Evolutionary conservation across 768 basidiomycete genomes (phyloP).

Genomic region (Calvatia gigantea): DNA sequence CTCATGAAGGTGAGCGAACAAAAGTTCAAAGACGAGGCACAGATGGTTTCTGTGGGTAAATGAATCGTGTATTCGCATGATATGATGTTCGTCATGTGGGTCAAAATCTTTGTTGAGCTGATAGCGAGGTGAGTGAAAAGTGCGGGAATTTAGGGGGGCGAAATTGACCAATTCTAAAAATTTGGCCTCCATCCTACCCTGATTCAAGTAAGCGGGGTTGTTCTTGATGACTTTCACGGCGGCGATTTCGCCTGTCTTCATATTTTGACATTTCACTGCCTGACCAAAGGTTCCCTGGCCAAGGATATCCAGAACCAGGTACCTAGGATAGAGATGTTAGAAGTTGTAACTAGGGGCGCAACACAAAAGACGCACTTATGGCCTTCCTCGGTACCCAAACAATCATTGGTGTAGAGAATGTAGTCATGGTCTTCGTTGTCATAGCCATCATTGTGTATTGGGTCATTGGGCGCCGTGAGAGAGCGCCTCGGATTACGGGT

Average conservation of each 20-base stretch:
- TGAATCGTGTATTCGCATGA: constrained; percentile 89
- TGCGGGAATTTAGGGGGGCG: too few species aligned
- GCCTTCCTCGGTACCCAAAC: constrained; percentile 90
- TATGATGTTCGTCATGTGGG: constrained; percentile 94
- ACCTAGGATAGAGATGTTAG: constrained; percentile 43
- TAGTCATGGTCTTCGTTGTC: constrained; percentile 99
- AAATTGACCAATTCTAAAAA: constrained; percentile 89
- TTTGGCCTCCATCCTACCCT: constrained; percentile 99
- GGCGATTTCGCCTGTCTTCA: constrained; percentile 98
- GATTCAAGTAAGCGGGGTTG: constrained; percentile 99
- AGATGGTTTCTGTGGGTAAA: constrained; percentile 97
- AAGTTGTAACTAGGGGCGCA: neutral
- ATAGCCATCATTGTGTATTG: constrained; percentile 91
- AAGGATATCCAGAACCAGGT: constrained; percentile 95
- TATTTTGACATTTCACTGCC: constrained; percentile 99
- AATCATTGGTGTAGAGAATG: constrained; percentile 98
- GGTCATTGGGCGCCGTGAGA: constrained; percentile 95
- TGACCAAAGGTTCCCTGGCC: constrained; percentile 99
- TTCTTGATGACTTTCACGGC: constrained; percentile 99
- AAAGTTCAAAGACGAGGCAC: constrained; percentile 95
- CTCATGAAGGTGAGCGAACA: constrained; percentile 97
- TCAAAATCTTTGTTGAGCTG: constrained; percentile 95
- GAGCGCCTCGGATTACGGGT: constrained; percentile 94
- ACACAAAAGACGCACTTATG: constrained; percentile 69
- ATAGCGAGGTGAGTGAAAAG: constrained; percentile 10